Evolutionary conservation across 768 basidiomycete species (phyloP), one percentile per base, ranked within the genome.

Genomic region (Rhodotorula toruloides): DNA sequence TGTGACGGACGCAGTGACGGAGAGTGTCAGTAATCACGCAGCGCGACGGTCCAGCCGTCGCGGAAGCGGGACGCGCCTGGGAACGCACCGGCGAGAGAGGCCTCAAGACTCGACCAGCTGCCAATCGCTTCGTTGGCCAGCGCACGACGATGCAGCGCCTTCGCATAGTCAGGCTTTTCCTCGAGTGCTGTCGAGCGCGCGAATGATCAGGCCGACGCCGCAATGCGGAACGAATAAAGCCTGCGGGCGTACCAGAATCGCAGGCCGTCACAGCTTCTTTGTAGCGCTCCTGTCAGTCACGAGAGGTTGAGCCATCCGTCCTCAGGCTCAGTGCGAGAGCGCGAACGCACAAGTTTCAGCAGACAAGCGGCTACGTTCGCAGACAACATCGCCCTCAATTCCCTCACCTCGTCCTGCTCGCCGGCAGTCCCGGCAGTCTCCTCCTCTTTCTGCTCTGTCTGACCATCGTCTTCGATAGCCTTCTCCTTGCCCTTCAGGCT

Each of bases 71-170:
- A 46, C n/a, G 31, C 13, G 39, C n/a, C 21, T 5, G 39, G 2
- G 43, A 54, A 46, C 77, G 58, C 37, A 90, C 94, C 94, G 82
- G 91, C 88, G 80, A 91, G 85, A 17, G 90, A 90, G 32, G 86
- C 81, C 12, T 84, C 81, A 14, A 98, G 81, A 12, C 89, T 86
- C 13, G 89, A 82, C 93, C 93, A 98, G 16, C 87, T 85, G 65
- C 82, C 81, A 34, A 98, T 79, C 48, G 81, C 79, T 67, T 92
- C 91, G 75, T 91, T 94, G 12, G 89, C 89, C 29, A 83, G 75
- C 19, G 92, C 92, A n/a, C 96, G 85, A 72, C 96, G 81, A 75
- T 91, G 89, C 11, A 96, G 80, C 1, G 88, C 93, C 78, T 94
- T 97, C 71, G 87, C 77, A 75, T 98, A 94, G 29, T 79, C 76